Evolutionary conservation across 164 flowering plant genomes (phyloP), one percentile per base, ranked within the genome.

Genomic region (Piper betle): DNA sequence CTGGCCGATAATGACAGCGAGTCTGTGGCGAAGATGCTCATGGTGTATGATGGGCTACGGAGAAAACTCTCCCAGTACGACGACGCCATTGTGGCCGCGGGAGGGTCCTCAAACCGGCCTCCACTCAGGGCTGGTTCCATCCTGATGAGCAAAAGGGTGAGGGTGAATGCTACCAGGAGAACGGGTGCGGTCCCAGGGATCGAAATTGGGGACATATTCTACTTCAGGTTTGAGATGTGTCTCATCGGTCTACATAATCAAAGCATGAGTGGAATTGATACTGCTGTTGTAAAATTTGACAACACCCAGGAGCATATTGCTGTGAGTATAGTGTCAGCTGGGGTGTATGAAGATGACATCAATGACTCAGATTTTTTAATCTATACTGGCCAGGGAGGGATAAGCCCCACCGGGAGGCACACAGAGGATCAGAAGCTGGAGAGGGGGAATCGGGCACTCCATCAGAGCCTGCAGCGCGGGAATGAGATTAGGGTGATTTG

Each of bases 331-430:
- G 64, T 62, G 37, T 48, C 56, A 20, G 50, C 64, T 17, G 64
- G 64, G 20, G 55, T 37, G 3, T 62, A 62, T 50, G 64, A 48
- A 8, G 64, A 50, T 48, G 74, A 46, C 50, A 46, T 59, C 19
- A 82, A 76, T 17, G 76, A 78, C 59, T 61, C 50, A 38, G 79
- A 79, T 66, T 71, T 74, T 37, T 58, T 81, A 62, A 62, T 81
- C n/a, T 81, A 81, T 59, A 81, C 74, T 64, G 85, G 81, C 50
- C 81, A 78, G 61, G 83, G 85, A 63, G 82, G 82, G 52, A 62
- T 16, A 20, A 38, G 61, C 55, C 60, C 37, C 42, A 67, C 60
- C 46, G 60, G 65, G 25, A 75, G 73, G 58, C 55, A 68, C 43
- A 62, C 46, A 3, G 52, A 53, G 37, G 81, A 81, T 64, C 85